These are phyloP conservation scores for Pleurotus citrinopileatus DNA, from an alignment of 768 basidiomycete genomes.

Conservation along the genomic window DNA sequence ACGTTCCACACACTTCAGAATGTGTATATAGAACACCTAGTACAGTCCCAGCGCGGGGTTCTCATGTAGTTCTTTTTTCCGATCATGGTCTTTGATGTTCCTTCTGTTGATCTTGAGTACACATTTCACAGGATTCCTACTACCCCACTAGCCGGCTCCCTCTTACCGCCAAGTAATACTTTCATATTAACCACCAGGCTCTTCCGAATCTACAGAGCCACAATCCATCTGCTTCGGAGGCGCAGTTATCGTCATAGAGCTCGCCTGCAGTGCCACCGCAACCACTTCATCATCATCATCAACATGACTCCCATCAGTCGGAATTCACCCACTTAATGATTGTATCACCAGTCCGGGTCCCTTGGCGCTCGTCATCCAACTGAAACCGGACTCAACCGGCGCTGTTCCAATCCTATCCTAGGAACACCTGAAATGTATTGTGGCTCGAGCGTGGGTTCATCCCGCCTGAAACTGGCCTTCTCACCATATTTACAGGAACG, in stretches of 20 bases:
- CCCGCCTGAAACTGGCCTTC: neutral
- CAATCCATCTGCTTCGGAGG: neutral
- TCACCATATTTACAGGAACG: neutral
- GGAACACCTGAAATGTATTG: constrained; percentile 1
- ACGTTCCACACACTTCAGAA: neutral
- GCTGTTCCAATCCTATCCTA: neutral
- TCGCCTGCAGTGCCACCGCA: neutral
- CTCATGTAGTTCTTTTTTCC: neutral
- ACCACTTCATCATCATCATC: neutral
- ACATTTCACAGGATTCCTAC: neutral
- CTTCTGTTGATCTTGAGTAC: neutral
- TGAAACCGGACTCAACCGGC: neutral
- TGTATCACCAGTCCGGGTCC: neutral
- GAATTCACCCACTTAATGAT: too few species aligned
- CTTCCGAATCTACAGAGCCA: neutral
- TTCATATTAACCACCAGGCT: too few species aligned
- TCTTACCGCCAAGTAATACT: constrained; percentile 5
- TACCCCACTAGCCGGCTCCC: neutral
- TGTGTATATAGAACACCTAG: constrained; percentile 2
- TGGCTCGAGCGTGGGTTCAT: constrained; percentile 5
- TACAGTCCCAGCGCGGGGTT: neutral
- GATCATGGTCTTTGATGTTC: constrained; percentile 1
- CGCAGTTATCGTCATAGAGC: neutral
- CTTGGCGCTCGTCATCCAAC: constrained; percentile 6
- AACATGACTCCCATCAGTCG: too few species aligned